Evolutionary conservation across 306 rosid species (phyloP).

Genomic region (Begonia loranthoides): DNA sequence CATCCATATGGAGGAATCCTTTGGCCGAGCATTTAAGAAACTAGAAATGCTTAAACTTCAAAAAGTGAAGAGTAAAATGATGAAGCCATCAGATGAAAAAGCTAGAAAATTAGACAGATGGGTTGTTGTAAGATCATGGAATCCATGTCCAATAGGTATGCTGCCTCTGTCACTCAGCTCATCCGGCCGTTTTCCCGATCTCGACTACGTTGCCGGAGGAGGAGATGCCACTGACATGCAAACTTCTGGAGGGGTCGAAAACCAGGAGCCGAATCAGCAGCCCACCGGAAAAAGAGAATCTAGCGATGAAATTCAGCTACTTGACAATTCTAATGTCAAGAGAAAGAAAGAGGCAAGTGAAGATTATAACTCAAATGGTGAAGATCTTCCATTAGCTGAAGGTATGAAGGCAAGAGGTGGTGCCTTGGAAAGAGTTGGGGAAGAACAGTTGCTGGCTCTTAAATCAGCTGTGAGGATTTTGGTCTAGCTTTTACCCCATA

Average conservation of each 20-base stretch:
- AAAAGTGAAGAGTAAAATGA: conserved; percentile 20
- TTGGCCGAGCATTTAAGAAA: conserved; percentile 39
- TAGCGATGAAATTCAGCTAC: conserved; percentile 22
- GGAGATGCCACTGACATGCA: conserved; percentile 8
- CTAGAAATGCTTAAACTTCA: conserved; percentile 46
- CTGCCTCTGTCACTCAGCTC: conserved; percentile 54
- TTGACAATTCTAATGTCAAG: conserved; percentile 35
- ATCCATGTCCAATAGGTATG: conserved; percentile 87
- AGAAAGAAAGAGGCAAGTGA: conserved; percentile 36
- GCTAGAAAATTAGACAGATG: conserved; percentile 27
- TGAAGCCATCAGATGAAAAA: conserved; percentile 15
- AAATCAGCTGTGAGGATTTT: conserved; percentile 47
- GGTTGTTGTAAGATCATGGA: conserved; percentile 63
- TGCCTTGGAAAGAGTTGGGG: conserved; percentile 40
- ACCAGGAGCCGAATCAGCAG: conserved; percentile 14
- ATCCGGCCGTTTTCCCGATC: conserved; percentile 55
- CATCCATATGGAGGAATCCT: conserved; percentile 31
- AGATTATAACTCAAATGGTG: conserved; percentile 5
- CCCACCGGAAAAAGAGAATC: conserved; percentile 36
- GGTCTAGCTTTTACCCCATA: conserved; percentile 13
- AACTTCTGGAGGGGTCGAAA: conserved; percentile 11
- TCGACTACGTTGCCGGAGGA: conserved; percentile 17
- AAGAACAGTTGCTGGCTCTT: conserved; percentile 46
- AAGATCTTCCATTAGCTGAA: conserved; percentile 12
- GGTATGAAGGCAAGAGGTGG: conserved; percentile 34